Conservation (phyloP, 2,329 filamentous ascomycete species). For the Pestalotiopsis fici region DNA sequence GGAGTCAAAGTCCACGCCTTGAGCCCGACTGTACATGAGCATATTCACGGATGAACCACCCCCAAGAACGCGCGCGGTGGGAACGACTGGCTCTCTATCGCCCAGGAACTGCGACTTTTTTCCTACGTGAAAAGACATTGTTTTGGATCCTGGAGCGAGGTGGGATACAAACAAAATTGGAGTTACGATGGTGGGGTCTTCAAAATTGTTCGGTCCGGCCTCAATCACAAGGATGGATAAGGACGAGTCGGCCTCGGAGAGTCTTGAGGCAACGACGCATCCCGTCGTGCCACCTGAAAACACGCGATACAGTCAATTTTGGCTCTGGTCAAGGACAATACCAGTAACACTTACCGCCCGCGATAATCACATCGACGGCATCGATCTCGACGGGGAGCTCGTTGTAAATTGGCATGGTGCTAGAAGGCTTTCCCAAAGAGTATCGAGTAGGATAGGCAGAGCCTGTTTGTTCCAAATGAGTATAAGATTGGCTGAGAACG, state of each 20-base stretch:
- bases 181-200: constrained; percentile 46
- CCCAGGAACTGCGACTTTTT: constrained; percentile 44
- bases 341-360: constrained; percentile 14
- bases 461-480: no score
- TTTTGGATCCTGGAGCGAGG: constrained; percentile 45
- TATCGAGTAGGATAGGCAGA: no score
- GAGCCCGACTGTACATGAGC: constrained; percentile 34
- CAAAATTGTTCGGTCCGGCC: constrained; percentile 52
- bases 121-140: constrained; percentile 46
- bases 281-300: constrained; percentile 44
- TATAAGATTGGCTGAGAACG: no score
- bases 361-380: constrained; percentile 15
- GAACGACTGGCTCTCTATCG: constrained; percentile 39
- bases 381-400: background rate
- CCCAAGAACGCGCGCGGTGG: constrained; percentile 21
- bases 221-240: constrained; percentile 55
- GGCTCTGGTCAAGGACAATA: background rate
- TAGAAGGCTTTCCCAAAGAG: no score
- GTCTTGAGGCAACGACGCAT: constrained; percentile 49
- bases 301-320: background rate
- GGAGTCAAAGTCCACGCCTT: constrained; percentile 20
- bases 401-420: background rate
- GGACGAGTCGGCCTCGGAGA: constrained; percentile 44
- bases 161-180: constrained; percentile 51
- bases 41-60: constrained; percentile 50